Conservation (phyloP, 805 yeast genomes). For the Suhomyces canberraensis region DNA sequence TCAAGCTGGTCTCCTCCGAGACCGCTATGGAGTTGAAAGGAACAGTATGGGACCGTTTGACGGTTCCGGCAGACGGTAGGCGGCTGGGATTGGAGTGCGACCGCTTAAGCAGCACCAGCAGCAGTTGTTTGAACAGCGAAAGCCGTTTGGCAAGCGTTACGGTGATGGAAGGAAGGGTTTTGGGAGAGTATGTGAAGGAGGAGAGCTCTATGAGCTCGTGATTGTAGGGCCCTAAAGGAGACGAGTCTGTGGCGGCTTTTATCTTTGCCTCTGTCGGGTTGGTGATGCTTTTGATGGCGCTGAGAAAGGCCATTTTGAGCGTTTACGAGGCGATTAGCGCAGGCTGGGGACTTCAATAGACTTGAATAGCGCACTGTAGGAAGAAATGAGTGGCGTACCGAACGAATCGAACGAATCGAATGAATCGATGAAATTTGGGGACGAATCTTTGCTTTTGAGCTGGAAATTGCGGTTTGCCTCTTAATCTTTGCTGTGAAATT, state of each 20-base stretch:
- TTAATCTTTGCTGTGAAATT: too few species aligned
- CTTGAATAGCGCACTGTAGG: too few species aligned
- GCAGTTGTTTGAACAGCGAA: constrained; percentile 14
- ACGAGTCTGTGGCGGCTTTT: constrained; percentile 47
- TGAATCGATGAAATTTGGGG: too few species aligned
- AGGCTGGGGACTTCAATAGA: too few species aligned
- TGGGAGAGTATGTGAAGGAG: constrained; percentile 39
- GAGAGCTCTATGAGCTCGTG: constrained; percentile 52
- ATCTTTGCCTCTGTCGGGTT: constrained; percentile 16
- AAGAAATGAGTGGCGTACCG: too few species aligned
- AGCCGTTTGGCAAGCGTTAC: constrained; percentile 41
- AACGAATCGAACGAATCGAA: too few species aligned
- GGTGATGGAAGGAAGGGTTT: constrained; percentile 37
- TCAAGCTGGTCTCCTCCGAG: constrained; percentile 3
- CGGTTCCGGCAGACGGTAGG: background rate
- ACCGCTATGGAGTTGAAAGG: background rate
- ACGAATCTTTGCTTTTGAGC: too few species aligned
- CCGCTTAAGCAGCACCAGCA: background rate
- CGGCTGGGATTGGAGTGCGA: background rate
- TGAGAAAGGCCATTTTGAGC: background rate
- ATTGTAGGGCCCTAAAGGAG: constrained; percentile 55
- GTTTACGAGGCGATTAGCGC: too few species aligned
- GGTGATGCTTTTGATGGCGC: constrained; percentile 7
- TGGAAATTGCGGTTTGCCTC: too few species aligned
- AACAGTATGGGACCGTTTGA: constrained; percentile 1